Percentiles rank a stretch among this genome's conserved stretches.
Evolutionary conservation across 768 basidiomycete genomes (phyloP).

Genomic region (Tricholoma bakamatsutake): DNA sequence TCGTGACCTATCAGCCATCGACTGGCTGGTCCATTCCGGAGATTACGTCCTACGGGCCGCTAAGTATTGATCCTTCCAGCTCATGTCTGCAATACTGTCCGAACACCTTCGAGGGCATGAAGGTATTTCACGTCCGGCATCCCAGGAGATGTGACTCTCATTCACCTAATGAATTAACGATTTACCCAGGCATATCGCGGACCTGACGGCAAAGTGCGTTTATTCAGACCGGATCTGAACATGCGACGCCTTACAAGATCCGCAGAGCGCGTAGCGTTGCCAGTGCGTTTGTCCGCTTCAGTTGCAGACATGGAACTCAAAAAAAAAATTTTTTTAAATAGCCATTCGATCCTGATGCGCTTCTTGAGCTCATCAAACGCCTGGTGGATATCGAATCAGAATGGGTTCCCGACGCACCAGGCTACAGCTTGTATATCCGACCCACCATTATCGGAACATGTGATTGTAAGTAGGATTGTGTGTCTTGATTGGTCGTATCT

Average conservation of each 20-base stretch:
- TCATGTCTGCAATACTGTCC: conserved; percentile 86
- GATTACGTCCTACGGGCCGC: conserved; percentile 68
- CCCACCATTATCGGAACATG: conserved; percentile 66
- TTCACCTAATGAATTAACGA: not conserved
- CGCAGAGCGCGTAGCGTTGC: conserved; percentile 65
- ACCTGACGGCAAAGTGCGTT: conserved; percentile 62
- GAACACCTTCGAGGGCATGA: conserved; percentile 86
- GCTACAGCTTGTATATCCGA: conserved; percentile 83
- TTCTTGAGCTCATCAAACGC: conserved; percentile 68
- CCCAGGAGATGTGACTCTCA: not conserved
- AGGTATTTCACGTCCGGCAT: conserved; percentile 25
- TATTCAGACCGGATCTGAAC: conserved; percentile 83
- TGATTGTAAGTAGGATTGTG: conserved; percentile 18
- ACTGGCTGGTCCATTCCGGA: conserved; percentile 68
- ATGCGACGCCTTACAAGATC: conserved; percentile 76
- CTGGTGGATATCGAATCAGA: conserved; percentile 67
- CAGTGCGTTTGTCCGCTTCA: conserved; percentile 34
- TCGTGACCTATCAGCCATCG: conserved; percentile 53
- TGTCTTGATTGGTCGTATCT: conserved; percentile 20
- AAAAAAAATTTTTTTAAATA: conserved; percentile 23
- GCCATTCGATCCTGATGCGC: conserved; percentile 66
- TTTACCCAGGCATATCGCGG: conserved; percentile 57
- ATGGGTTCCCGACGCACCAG: conserved; percentile 76
- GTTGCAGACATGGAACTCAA: not conserved
- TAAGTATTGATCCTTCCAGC: conserved; percentile 64